These are phyloP conservation scores for Cyberlindnera saturnus DNA, from an alignment of 805 yeast genomes.

Conservation along the genomic window DNA sequence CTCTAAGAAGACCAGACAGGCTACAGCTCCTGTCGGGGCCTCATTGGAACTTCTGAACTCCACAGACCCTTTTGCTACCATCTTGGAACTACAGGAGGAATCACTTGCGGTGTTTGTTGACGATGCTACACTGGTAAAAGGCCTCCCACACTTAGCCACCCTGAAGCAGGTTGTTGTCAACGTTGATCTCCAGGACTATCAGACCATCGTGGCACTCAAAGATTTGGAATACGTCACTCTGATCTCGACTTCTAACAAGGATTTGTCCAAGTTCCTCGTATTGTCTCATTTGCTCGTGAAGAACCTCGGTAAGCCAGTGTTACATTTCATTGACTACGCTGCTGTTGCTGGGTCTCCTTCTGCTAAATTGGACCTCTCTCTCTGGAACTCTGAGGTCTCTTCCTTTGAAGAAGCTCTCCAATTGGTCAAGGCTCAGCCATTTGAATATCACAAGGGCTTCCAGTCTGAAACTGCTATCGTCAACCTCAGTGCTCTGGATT, in stretches of 20 bases:
- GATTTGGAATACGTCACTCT: slow-evolving; percentile 60
- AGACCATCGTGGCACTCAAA: slow-evolving; percentile 64
- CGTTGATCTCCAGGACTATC: slow-evolving; percentile 61
- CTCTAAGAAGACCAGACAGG: slow-evolving; percentile 9
- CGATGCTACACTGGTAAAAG: slow-evolving; percentile 47
- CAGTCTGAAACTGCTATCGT: slow-evolving; percentile 47
- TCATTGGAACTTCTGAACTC: slow-evolving; percentile 12
- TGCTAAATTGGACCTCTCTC: slow-evolving; percentile 10
- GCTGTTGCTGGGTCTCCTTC: not conserved
- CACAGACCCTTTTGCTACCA: slow-evolving; percentile 11
- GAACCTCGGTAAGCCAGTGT: slow-evolving; percentile 46
- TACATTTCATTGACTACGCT: slow-evolving; percentile 56
- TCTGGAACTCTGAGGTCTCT: slow-evolving; percentile 17
- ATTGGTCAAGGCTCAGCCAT: slow-evolving; percentile 21
- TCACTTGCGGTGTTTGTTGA: slow-evolving; percentile 36
- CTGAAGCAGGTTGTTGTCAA: slow-evolving; percentile 53
- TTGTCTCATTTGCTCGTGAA: slow-evolving; percentile 55
- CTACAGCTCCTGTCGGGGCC: slow-evolving; percentile 1
- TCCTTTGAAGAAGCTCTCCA: slow-evolving; percentile 29
- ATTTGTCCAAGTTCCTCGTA: slow-evolving; percentile 47
- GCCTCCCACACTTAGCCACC: slow-evolving; percentile 50
- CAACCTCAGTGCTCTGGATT: slow-evolving; percentile 7
- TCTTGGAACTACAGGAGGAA: slow-evolving; percentile 6
- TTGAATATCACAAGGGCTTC: slow-evolving; percentile 37
- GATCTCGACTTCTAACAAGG: slow-evolving; percentile 56